Evolutionary conservation across 2,329 filamentous ascomycete species (phyloP).

Genomic region (Talaromyces pinophilus): DNA sequence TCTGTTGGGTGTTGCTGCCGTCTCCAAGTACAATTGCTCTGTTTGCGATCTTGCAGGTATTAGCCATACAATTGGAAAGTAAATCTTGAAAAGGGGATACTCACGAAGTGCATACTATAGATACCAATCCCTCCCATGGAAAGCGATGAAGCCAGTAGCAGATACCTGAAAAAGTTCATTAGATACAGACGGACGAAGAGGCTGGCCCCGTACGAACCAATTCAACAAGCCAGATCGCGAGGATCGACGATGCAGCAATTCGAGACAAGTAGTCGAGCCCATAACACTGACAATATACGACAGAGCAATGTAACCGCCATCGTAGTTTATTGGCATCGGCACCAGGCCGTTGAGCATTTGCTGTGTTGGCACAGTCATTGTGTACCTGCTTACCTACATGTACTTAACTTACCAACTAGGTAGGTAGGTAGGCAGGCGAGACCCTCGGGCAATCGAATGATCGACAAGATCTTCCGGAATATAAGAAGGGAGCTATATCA

Average conservation of each 20-base stretch:
- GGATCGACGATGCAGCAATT: conserved; percentile 76
- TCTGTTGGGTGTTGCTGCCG: conserved; percentile 64
- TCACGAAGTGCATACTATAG: conserved; percentile 82
- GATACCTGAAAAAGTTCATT: conserved; percentile 49
- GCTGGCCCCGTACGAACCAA: conserved; percentile 54
- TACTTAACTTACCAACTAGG: background rate
- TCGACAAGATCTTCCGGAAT: background rate
- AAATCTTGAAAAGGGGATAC: conserved; percentile 57
- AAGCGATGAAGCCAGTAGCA: conserved; percentile 65
- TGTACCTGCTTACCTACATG: conserved; percentile 11
- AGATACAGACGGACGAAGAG: background rate
- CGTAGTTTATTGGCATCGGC: conserved; percentile 19
- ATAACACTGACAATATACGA: conserved; percentile 71
- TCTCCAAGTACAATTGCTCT: conserved; percentile 67
- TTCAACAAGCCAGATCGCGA: conserved; percentile 68
- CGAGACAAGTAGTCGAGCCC: conserved; percentile 76
- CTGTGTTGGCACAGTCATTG: conserved; percentile 17
- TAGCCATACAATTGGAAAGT: background rate
- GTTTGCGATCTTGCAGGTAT: conserved; percentile 11
- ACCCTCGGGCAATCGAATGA: background rate
- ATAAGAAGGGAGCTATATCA: background rate
- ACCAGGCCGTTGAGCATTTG: conserved; percentile 18
- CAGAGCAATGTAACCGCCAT: conserved; percentile 63
- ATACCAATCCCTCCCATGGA: conserved; percentile 74
- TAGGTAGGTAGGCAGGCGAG: conserved; percentile 1